phyloP scores from a whole-genome alignment of 805 yeast genomes.

The Wickerhamomyces rabaulensis region DNA sequence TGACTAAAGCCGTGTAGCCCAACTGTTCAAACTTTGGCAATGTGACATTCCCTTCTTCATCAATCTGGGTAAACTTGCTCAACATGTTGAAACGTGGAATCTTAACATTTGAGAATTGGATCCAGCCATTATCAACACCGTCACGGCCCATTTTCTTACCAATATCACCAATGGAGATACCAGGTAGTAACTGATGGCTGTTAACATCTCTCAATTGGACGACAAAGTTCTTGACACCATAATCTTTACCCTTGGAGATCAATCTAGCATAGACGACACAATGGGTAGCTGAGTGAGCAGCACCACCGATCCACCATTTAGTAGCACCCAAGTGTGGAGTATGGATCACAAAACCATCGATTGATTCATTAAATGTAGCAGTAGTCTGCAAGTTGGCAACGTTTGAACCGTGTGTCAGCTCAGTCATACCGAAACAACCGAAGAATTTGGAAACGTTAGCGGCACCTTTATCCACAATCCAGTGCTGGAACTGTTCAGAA shows the following conservation, averaged over 20 bases:
- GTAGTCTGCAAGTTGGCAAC: slow-evolving; percentile 89
- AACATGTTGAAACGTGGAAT: slow-evolving; percentile 84
- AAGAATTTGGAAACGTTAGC: slow-evolving; percentile 48
- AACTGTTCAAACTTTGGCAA: slow-evolving; percentile 79
- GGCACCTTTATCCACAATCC: slow-evolving; percentile 71
- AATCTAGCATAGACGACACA: slow-evolving; percentile 78
- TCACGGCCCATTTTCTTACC: slow-evolving; percentile 96
- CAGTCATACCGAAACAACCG: slow-evolving; percentile 94
- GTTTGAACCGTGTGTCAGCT: slow-evolving; percentile 87
- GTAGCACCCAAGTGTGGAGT: slow-evolving; percentile 93
- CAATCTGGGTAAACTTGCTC: slow-evolving; percentile 70
- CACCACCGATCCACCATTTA: slow-evolving; percentile 99
- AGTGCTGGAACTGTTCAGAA: slow-evolving; percentile 70
- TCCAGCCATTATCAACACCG: slow-evolving; percentile 96
- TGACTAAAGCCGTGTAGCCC: slow-evolving; percentile 80
- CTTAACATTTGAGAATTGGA: slow-evolving; percentile 77
- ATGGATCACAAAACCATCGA: slow-evolving; percentile 65
- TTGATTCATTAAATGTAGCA: slow-evolving; percentile 65
- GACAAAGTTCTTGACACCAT: slow-evolving; percentile 91
- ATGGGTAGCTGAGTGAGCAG: slow-evolving; percentile 91
- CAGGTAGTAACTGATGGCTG: slow-evolving; percentile 66
- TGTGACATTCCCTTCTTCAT: slow-evolving; percentile 59
- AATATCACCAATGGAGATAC: slow-evolving; percentile 82
- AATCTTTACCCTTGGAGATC: slow-evolving; percentile 74
- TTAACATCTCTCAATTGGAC: slow-evolving; percentile 82